phyloP scores from a whole-genome alignment of 208 protist genomes.

The Trypanosoma rangeli region DNA sequence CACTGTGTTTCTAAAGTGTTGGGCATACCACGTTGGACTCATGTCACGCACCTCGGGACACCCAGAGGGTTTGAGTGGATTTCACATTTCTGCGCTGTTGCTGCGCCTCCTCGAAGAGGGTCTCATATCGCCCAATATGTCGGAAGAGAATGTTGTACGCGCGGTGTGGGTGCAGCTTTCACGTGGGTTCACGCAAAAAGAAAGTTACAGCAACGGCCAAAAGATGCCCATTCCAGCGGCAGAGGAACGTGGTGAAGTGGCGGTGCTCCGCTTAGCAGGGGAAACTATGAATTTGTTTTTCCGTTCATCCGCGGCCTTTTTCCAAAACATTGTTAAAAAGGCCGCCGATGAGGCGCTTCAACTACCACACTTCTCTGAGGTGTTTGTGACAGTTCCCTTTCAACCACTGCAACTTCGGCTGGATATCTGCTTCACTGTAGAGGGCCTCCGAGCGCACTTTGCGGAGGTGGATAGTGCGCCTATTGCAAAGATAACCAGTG shows the following conservation, averaged over 20 bases:
- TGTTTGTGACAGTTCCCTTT: slow-evolving; percentile 53
- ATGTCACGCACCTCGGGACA: slow-evolving; percentile 62
- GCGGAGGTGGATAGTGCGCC: slow-evolving; percentile 14
- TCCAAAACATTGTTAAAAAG: slow-evolving; percentile 51
- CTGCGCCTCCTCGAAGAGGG: slow-evolving; percentile 70
- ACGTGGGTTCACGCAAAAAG: slow-evolving; percentile 41
- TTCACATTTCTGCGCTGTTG: slow-evolving; percentile 71
- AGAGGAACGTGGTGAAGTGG: slow-evolving; percentile 58
- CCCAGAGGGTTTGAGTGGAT: slow-evolving; percentile 77
- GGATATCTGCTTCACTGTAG: slow-evolving; percentile 53
- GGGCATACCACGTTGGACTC: slow-evolving; percentile 79
- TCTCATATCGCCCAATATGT: slow-evolving; percentile 65
- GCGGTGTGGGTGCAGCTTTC: slow-evolving; percentile 76
- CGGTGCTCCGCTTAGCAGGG: slow-evolving; percentile 62
- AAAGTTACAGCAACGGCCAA: slow-evolving; percentile 4
- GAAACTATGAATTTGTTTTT: slow-evolving; percentile 83
- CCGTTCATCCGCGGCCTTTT: slow-evolving; percentile 65
- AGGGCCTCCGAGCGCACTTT: slow-evolving; percentile 24
- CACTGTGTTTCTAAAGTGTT: slow-evolving; percentile 85
- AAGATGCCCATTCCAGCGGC: slow-evolving; percentile 25
- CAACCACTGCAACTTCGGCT: slow-evolving; percentile 62
- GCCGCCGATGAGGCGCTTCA: slow-evolving; percentile 73
- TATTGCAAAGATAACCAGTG: slow-evolving; percentile 7
- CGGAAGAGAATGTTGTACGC: slow-evolving; percentile 73
- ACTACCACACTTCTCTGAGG: slow-evolving; percentile 44